These are phyloP conservation scores for Symbiodinium pilosum DNA, from an alignment of 73 alveolate genomes.

Conservation along the genomic window DNA sequence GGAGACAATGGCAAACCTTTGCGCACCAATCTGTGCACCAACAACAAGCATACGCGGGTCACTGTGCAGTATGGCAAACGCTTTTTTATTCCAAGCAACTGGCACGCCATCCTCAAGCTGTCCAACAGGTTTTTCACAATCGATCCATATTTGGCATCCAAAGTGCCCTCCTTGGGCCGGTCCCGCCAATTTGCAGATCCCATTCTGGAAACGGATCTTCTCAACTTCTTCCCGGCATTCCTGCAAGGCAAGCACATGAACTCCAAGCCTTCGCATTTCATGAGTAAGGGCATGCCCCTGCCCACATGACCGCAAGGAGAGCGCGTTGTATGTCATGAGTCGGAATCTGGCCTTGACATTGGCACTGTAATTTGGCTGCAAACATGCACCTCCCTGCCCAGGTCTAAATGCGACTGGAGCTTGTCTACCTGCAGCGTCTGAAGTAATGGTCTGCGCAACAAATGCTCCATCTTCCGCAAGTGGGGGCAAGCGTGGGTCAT, in stretches of 20 bases:
- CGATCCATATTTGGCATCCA: neutral
- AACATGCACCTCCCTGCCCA: too few relatives aligned
- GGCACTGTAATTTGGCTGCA: too few relatives aligned
- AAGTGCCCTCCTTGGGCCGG: neutral
- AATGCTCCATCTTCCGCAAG: neutral
- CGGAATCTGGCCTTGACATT: neutral
- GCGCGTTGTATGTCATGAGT: neutral
- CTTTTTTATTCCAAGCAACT: neutral
- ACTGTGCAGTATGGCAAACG: too few relatives aligned
- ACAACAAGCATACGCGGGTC: too few relatives aligned
- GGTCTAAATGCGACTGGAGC: too few relatives aligned
- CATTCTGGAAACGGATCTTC: neutral
- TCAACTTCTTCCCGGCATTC: neutral
- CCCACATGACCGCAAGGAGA: neutral
- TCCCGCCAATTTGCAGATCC: neutral
- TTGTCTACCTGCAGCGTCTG: too few relatives aligned
- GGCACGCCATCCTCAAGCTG: neutral
- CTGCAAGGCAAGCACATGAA: neutral
- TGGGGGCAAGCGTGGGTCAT: neutral
- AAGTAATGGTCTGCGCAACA: too few relatives aligned
- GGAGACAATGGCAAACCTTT: too few relatives aligned
- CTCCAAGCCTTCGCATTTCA: neutral
- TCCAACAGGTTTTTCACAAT: neutral
- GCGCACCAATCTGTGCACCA: too few relatives aligned
- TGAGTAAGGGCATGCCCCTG: neutral